phyloP scores from a whole-genome alignment of 139 green algal species.

The Medakamo hakoo region DNA sequence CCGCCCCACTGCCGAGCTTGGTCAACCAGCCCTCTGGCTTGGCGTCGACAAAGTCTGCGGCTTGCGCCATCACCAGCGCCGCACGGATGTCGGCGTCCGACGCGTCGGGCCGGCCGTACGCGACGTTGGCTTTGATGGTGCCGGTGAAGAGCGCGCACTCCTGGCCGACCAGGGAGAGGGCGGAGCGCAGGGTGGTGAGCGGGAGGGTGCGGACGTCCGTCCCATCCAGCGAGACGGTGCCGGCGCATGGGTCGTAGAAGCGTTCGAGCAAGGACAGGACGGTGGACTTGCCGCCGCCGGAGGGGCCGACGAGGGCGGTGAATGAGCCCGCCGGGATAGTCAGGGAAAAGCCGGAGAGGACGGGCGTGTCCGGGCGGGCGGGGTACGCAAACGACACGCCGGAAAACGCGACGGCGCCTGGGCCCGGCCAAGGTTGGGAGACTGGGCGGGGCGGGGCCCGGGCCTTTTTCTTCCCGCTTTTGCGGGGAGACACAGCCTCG shows the following conservation, averaged over 20 bases:
- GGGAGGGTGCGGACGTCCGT: slow-evolving; percentile 26
- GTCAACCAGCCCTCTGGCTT: slow-evolving; percentile 13
- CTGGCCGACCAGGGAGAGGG: slow-evolving; percentile 15
- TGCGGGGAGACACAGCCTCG: too few species aligned
- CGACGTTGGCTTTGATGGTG: slow-evolving; percentile 37
- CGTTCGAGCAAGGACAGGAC: slow-evolving; percentile 54
- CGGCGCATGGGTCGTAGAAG: slow-evolving; percentile 30
- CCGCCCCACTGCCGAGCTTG: slow-evolving; percentile 19
- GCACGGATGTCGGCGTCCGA: slow-evolving; percentile 22
- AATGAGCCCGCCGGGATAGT: slow-evolving; percentile 46
- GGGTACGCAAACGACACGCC: slow-evolving; percentile 64
- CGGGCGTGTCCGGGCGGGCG: slow-evolving; percentile 30
- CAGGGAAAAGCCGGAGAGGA: slow-evolving; percentile 47
- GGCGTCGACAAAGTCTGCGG: slow-evolving; percentile 34
- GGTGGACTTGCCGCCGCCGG: slow-evolving; percentile 66
- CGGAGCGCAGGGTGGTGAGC: slow-evolving; percentile 51
- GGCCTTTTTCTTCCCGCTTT: too few species aligned
- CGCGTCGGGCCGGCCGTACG: slow-evolving; percentile 11
- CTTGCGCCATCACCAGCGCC: slow-evolving; percentile 36
- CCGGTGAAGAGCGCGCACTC: slow-evolving; percentile 24
- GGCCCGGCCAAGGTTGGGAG: slow-evolving; percentile 52
- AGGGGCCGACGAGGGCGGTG: slow-evolving; percentile 69
- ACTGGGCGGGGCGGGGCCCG: slow-evolving; percentile 29
- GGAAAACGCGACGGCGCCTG: slow-evolving; percentile 38
- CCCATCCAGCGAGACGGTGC: slow-evolving; percentile 23